Base-by-base conservation (phyloP, 2,329 filamentous ascomycete species). In the Furcasterigmium furcatum region DNA sequence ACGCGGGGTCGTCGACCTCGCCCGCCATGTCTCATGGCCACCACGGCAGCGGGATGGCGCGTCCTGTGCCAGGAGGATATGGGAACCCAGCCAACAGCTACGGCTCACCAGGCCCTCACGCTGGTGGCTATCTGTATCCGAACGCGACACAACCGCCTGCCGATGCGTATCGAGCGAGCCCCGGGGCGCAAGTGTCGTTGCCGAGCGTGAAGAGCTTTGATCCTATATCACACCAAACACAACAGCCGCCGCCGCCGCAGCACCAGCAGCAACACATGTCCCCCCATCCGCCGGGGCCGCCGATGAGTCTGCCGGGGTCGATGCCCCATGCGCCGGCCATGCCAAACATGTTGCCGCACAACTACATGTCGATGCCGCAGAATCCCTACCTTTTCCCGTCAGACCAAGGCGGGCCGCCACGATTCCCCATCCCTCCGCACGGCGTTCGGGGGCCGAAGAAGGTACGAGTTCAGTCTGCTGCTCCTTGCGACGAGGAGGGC, bases 371-470 rank as follows among this genome's bases (percentile, higher is more conserved):
- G 18, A 61, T 68, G 46, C 50, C 60, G 51, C 53, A 67, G 63
- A 66, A 65, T 46, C 55, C 66, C 9, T 71, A 78, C 48, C 66
- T 19, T 3, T 43, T 43, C 12, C 41, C 41, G 12, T 27, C 30
- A 10, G 41, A 43, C 32, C 41, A 20, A 12, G 29, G 14, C 16
- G 41, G 66, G n/a, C 58, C 79, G 44, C 58, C 79, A 44, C 63
- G 75, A 46, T 77, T 76, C 53, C 62, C 71, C 27, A 55, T 79
- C 30, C 67, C 73, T 25, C 64, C 67, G 8, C 70, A 71, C 42
- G 35, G n/a, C 16, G 76, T 66, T 43, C 70, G 73, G 43, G 73
- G 76, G 18, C 74, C 78, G 34, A 82, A 81, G 55, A 82, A 81
- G 76, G 78, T 80, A 71, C 46, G 66, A n/a, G n/a, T n/a, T n/a